These are phyloP conservation scores for Saccharomycopsis olivae DNA, from an alignment of 805 yeast species.

Conservation along the genomic window DNA sequence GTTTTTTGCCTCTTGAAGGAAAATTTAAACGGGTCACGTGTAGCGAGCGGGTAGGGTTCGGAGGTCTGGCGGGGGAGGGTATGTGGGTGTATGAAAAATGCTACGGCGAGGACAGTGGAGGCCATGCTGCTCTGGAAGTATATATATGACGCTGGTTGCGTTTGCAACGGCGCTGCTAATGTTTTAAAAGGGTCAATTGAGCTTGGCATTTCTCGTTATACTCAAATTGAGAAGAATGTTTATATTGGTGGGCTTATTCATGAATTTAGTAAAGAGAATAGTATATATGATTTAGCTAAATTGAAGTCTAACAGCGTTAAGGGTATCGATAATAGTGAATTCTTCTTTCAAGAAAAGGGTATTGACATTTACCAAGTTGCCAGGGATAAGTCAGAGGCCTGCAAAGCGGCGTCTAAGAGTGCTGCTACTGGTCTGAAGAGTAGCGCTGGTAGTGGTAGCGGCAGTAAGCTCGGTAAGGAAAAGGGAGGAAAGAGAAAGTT, in stretches of 20 bases:
- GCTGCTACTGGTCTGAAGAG: neutral
- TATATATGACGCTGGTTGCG: neutral
- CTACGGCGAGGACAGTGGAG: too few relatives aligned
- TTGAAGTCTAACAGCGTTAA: constrained; percentile 9
- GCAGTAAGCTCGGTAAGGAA: too few relatives aligned
- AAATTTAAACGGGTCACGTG: too few relatives aligned
- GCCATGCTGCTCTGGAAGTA: neutral
- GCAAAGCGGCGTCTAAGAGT: too few relatives aligned
- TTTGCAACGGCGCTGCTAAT: neutral
- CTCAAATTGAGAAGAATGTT: neutral
- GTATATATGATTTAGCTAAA: constrained; percentile 10
- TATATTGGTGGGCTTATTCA: neutral
- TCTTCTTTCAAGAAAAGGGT: constrained; percentile 8
- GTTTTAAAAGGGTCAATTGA: too few relatives aligned
- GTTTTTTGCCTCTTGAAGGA: neutral
- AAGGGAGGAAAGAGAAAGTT: neutral
- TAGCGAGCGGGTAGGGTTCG: too few relatives aligned
- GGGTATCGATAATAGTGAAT: constrained; percentile 5
- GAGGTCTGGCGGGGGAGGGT: too few relatives aligned
- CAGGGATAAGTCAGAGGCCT: constrained; percentile 24
- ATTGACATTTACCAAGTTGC: constrained; percentile 27
- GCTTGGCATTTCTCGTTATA: neutral
- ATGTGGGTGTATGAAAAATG: too few relatives aligned
- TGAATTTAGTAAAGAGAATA: constrained; percentile 10
- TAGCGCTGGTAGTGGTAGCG: neutral